phyloP scores from a whole-genome alignment of 257 asterid genomes.

The Ilex aquifolium region DNA sequence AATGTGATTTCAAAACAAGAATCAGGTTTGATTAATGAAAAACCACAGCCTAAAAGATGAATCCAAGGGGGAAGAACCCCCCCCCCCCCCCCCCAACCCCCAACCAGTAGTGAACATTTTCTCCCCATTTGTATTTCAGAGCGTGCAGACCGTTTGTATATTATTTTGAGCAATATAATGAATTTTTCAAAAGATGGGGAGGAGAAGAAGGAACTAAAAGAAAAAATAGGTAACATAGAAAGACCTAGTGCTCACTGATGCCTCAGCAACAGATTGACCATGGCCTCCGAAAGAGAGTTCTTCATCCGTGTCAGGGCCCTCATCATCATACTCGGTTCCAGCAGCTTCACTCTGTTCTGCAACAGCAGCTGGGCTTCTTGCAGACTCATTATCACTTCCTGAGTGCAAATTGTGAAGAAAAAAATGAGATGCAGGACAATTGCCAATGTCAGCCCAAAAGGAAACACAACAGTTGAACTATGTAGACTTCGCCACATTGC shows the following conservation, averaged over 20 bases:
- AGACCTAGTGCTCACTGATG: slow-evolving; percentile 45
- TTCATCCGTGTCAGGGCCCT: slow-evolving; percentile 58
- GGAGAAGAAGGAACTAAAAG: slow-evolving; percentile 5
- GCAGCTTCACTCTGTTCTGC: slow-evolving; percentile 34
- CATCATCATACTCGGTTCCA: slow-evolving; percentile 37
- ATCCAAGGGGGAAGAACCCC: no score
- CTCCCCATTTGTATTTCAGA: no score
- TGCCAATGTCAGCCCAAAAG: no score
- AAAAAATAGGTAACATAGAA: not conserved
- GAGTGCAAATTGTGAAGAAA: slow-evolving; percentile 2
- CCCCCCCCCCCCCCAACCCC: no score
- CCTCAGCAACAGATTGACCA: slow-evolving; percentile 28
- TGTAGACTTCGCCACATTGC: no score
- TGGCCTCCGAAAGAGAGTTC: slow-evolving; percentile 26
- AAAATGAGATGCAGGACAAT: slow-evolving; percentile 1
- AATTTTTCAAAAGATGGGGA: not conserved
- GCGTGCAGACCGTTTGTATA: no score
- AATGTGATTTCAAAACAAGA: no score
- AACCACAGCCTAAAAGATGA: no score
- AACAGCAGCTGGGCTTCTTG: slow-evolving; percentile 18
- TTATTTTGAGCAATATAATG: no score
- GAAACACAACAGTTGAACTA: no score
- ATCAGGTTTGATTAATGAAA: no score
- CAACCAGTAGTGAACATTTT: no score
- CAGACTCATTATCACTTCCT: slow-evolving; percentile 40